Evolutionary conservation across 805 yeast genomes (phyloP), one percentile per base, ranked within the genome.

Genomic region (Saccharomyces kudriavzevii): DNA sequence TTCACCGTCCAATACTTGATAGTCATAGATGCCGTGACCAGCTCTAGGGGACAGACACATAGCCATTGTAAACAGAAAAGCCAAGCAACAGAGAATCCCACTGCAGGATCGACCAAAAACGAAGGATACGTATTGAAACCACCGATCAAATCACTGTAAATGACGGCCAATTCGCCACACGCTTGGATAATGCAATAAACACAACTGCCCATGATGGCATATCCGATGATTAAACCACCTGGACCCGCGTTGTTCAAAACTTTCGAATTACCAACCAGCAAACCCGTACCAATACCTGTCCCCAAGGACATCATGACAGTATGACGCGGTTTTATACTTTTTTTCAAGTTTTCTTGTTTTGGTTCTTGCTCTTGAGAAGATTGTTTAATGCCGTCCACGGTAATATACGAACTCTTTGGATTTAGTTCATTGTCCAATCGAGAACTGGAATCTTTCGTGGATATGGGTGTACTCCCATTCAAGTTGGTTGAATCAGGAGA

Each of bases 31-130:
- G 85, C 84, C 2, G 86, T 84, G 30, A 81, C 83, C 52, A 84
- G 71, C 63, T 85, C 90, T 55, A 84, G 71, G 0, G 90, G 89
- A 53, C 84, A 71, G 25, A 83, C 76, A 49, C 83, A 82, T 24
- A 84, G 69, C 82, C 83, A 81, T 66, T 82, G 85, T 58, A 84
- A 67, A 54, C 80, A 80, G 63, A 85, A 85, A 65, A 82, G 82
- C 87, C 86, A 81, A 43, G 87, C 87, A 66, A 83, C 80, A 49
- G 89, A 82, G 63, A 85, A 85, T 0, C 89, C 89, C 65, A 83
- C 74, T 24, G 86, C 80, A 14, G 84, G 84, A 57, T 84, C 89
- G 45, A 84, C 73, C 59, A 84, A 77, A 59, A 89, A 73, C 49
- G 82, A 75, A 56, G 84, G 79, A 68, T 78, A 83, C 53, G 80